Evolutionary conservation across 768 basidiomycete genomes (phyloP).

Genomic region (Candolleomyces efflorescens): DNA sequence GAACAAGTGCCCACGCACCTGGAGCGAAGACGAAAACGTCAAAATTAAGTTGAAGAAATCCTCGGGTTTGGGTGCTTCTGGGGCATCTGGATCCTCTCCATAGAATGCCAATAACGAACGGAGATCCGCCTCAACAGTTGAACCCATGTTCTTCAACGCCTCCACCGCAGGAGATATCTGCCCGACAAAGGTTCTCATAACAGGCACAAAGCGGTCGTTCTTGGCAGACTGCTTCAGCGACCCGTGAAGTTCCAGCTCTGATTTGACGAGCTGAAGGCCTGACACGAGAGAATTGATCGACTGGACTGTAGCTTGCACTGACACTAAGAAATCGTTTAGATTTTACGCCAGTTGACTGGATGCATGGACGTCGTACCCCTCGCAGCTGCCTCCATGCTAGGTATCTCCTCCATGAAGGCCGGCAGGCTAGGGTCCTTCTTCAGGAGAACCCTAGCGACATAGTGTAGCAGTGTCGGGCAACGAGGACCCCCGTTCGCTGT

Average conservation of each 20-base stretch:
- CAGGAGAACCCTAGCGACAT: constrained; percentile 72
- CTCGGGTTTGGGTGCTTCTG: constrained; percentile 70
- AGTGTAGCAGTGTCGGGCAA: constrained; percentile 90
- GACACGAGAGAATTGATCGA: constrained; percentile 52
- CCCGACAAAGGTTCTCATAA: constrained; percentile 71
- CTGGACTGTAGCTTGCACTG: constrained; percentile 59
- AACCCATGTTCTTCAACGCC: constrained; percentile 61
- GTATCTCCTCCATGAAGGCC: constrained; percentile 75
- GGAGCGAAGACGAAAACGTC: constrained; percentile 71
- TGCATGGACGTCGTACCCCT: constrained; percentile 45
- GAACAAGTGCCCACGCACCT: constrained; percentile 35
- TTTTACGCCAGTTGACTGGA: neutral
- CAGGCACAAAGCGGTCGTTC: constrained; percentile 58
- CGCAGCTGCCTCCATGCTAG: constrained; percentile 79
- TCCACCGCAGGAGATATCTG: constrained; percentile 50
- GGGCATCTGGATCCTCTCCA: constrained; percentile 65
- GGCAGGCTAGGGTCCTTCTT: constrained; percentile 62
- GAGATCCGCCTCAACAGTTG: constrained; percentile 56
- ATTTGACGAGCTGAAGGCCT: constrained; percentile 53
- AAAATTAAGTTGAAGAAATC: constrained; percentile 75
- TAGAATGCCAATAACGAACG: constrained; percentile 62
- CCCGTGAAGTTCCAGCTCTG: constrained; percentile 47
- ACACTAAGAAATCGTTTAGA: constrained; percentile 43
- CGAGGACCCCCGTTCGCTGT: constrained; percentile 61
- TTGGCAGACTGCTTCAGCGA: constrained; percentile 23